Percentiles rank a stretch among this genome's conserved stretches.
Conservation (phyloP, 441 rosid genomes). For the Omphalea diandra region DNA sequence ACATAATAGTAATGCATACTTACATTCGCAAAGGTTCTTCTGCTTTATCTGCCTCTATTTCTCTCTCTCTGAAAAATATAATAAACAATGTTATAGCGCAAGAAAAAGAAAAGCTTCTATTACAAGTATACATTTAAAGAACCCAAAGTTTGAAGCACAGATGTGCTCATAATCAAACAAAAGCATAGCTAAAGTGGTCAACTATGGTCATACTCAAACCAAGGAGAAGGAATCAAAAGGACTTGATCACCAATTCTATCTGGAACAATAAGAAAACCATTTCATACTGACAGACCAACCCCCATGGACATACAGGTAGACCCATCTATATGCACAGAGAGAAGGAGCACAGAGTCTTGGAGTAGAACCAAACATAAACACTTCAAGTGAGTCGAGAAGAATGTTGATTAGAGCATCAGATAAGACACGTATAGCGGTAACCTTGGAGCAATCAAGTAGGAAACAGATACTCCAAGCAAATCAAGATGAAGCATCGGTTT, state of each 20-base stretch:
- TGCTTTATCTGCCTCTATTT: constrained; percentile 28
- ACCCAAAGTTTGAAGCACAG: not conserved
- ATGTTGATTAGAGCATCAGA: too few species aligned
- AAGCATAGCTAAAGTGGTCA: not conserved
- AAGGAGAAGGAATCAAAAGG: not conserved
- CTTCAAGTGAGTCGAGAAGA: too few species aligned
- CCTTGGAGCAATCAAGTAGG: too few species aligned
- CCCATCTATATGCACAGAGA: too few species aligned
- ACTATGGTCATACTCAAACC: not conserved
- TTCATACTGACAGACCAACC: not conserved
- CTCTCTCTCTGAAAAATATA: constrained; percentile 26
- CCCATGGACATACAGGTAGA: not conserved
- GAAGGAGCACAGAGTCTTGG: not conserved
- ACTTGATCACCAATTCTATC: not conserved
- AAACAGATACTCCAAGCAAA: too few species aligned
- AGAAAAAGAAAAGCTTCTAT: not conserved
- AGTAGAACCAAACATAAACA: not conserved
- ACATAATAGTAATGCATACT: too few species aligned
- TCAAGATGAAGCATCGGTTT: not conserved
- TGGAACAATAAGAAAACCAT: not conserved
- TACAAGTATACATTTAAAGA: not conserved
- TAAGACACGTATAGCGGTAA: too few species aligned
- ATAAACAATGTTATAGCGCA: not conserved
- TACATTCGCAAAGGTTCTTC: constrained; percentile 43
- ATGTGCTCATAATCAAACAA: not conserved